Evolutionary conservation across 371 early-diverging fungal species (phyloP).

Genomic region (Mortierella sp.): DNA sequence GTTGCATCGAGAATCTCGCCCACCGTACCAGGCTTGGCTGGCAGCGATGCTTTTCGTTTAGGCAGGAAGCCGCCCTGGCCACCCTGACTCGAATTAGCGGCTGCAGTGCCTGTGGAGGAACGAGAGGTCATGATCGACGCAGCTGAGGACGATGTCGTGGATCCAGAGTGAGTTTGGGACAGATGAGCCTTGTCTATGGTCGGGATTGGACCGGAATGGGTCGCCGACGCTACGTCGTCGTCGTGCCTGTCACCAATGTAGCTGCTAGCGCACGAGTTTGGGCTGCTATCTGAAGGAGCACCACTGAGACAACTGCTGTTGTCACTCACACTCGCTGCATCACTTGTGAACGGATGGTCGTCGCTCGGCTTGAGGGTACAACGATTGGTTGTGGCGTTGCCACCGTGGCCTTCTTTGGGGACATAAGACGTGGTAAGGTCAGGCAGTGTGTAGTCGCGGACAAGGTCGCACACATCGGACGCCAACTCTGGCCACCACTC

Average conservation of each 20-base stretch:
- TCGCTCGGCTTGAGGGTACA: too few species aligned
- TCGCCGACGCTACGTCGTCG: too few species aligned
- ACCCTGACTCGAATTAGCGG: not conserved
- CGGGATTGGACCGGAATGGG: too few species aligned
- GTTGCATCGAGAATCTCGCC: constrained; percentile 45
- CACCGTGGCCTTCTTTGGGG: not conserved
- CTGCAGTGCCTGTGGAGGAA: not conserved
- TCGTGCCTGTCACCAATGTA: not conserved
- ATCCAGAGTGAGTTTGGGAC: not conserved
- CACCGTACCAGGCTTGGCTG: constrained; percentile 43
- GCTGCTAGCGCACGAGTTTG: constrained; percentile 19
- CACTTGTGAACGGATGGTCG: not conserved
- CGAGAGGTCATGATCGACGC: not conserved
- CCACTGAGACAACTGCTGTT: constrained; percentile 21
- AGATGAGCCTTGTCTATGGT: not conserved
- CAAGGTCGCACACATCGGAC: constrained; percentile 40
- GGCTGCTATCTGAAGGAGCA: constrained; percentile 10
- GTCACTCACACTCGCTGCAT: constrained; percentile 15
- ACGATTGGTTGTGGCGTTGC: not conserved
- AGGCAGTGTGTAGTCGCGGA: constrained; percentile 36
- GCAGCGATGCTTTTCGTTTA: constrained; percentile 9
- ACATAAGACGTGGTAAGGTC: constrained; percentile 15
- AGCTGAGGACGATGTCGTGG: constrained; percentile 4
- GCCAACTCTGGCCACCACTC: constrained; percentile 46
- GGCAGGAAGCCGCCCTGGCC: not conserved